Percentiles rank a stretch among this genome's conserved stretches.
Conservation (phyloP, 345 rosid species). For the Populus pruinosa region DNA sequence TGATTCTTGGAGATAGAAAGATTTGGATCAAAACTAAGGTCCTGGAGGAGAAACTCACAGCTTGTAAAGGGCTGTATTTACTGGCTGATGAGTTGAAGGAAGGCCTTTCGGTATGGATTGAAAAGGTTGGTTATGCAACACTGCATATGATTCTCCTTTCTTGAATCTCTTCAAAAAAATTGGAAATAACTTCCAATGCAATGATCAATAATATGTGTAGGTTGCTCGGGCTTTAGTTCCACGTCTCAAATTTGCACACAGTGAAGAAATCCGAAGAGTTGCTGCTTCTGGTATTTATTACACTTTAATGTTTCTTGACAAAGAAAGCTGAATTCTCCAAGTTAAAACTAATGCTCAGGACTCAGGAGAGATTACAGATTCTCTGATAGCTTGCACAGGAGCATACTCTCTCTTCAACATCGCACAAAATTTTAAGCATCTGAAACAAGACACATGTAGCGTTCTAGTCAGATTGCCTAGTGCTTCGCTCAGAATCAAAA, state of each 20-base stretch:
- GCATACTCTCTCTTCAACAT: too few relatives aligned
- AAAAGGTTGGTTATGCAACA: slow-evolving; percentile 20
- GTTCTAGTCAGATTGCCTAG: neutral
- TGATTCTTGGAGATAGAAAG: neutral
- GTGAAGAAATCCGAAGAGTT: slow-evolving; percentile 3
- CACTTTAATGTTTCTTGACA: neutral
- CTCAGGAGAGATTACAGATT: neutral
- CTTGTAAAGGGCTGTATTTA: neutral
- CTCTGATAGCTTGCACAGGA: neutral
- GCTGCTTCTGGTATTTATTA: slow-evolving; percentile 5
- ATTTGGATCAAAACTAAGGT: neutral
- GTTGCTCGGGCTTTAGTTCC: slow-evolving; percentile 22
- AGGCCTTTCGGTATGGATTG: slow-evolving; percentile 1
- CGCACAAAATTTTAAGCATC: neutral
- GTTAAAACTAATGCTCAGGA: neutral
- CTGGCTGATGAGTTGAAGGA: slow-evolving; percentile 10
- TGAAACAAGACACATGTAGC: neutral
- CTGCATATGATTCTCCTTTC: neutral
- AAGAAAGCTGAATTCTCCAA: neutral
- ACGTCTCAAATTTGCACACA: slow-evolving; percentile 1
- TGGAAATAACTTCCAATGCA: neutral
- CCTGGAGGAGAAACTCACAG: slow-evolving; percentile 4
- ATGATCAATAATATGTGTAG: neutral
- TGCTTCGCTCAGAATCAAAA: neutral
- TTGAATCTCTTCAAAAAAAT: neutral